Percentiles rank a stretch among this genome's conserved stretches.
These are phyloP conservation scores for Persicaria tinctoria DNA, from an alignment of 148 eudicot species.

Conservation along the genomic window DNA sequence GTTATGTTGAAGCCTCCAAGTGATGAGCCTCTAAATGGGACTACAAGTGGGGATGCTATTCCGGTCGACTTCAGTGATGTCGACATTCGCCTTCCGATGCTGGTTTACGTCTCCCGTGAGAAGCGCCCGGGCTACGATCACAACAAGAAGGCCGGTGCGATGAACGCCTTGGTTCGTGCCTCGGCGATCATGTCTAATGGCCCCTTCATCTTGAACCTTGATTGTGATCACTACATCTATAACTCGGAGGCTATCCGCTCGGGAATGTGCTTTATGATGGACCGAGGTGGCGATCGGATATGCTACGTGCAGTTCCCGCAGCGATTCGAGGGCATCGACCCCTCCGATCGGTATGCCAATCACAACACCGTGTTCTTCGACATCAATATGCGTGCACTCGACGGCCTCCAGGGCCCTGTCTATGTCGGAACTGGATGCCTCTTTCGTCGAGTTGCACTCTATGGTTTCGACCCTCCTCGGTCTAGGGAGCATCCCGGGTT, in stretches of 20 bases:
- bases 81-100: conserved; percentile 14
- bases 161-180: conserved; percentile 16
- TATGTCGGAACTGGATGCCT: conserved; percentile 16
- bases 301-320: conserved; percentile 16
- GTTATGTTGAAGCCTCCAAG: conserved; percentile 98
- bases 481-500: conserved; percentile 9
- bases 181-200: conserved; percentile 17
- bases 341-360: conserved; percentile 15
- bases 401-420: conserved; percentile 16
- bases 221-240: conserved; percentile 13
- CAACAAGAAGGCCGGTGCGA: conserved; percentile 17
- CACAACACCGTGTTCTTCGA: conserved; percentile 15
- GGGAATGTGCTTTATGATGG: conserved; percentile 20
- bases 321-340: conserved; percentile 15
- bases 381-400: conserved; percentile 14
- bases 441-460: conserved; percentile 11
- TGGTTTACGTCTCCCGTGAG: conserved; percentile 16
- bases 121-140: conserved; percentile 15
- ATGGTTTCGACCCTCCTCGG: conserved; percentile 13
- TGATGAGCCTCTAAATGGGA: conserved; percentile 63
- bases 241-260: conserved; percentile 11
- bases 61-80: conserved; percentile 13
- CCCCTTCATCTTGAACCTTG: conserved; percentile 13
- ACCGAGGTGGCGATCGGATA: conserved; percentile 10
- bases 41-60: conserved; percentile 21